These are phyloP conservation scores for Monilinia vaccinii-corymbosi DNA, from an alignment of 2,329 filamentous ascomycete species.

Conservation along the genomic window DNA sequence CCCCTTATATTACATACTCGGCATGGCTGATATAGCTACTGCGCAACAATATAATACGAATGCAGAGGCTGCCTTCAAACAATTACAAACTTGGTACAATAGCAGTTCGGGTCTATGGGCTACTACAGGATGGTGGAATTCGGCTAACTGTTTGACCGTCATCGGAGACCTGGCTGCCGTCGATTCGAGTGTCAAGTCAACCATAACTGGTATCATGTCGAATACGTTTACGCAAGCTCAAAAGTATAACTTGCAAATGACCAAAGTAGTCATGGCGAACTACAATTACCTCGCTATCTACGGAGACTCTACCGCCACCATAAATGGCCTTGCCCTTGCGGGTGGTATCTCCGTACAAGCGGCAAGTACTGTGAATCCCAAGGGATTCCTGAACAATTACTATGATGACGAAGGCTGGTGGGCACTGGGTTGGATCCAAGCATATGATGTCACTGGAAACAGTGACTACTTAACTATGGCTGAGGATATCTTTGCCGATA, in stretches of 20 bases:
- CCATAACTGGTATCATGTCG: slow-evolving; percentile 34
- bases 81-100: slow-evolving; percentile 56
- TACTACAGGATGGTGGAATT: slow-evolving; percentile 64
- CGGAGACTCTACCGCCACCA: not conserved
- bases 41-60: slow-evolving; percentile 15
- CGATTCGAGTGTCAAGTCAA: slow-evolving; percentile 28
- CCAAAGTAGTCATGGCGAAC: slow-evolving; percentile 18
- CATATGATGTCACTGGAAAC: slow-evolving; percentile 45
- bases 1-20: not conserved
- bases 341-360: not conserved
- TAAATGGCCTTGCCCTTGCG: not conserved
- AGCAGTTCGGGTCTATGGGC: slow-evolving; percentile 51
- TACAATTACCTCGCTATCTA: slow-evolving; percentile 20
- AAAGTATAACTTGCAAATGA: slow-evolving; percentile 22
- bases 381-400: slow-evolving; percentile 42
- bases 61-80: slow-evolving; percentile 30
- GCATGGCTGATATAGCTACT: not conserved
- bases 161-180: slow-evolving; percentile 41
- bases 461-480: slow-evolving; percentile 43
- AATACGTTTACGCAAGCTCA: slow-evolving; percentile 33
- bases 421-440: slow-evolving; percentile 50
- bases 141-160: slow-evolving; percentile 55
- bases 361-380: slow-evolving; percentile 13
- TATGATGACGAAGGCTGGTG: slow-evolving; percentile 58
- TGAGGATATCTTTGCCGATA: slow-evolving; percentile 46